Evolutionary conservation across 2,329 filamentous ascomycete species (phyloP).

Genomic region (Fusarium transvaalense): DNA sequence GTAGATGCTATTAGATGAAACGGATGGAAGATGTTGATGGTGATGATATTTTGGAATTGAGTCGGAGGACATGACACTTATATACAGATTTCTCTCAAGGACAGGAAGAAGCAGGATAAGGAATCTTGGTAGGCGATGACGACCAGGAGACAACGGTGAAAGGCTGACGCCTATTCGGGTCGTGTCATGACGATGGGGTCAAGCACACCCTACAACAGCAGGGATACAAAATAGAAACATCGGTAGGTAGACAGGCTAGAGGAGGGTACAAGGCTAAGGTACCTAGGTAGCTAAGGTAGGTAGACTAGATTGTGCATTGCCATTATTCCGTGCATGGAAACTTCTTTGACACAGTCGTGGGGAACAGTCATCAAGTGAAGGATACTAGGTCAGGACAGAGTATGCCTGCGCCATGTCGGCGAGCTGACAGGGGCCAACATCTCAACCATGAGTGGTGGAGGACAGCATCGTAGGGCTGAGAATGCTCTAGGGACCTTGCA

Average conservation of each 20-base stretch:
- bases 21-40: constrained; percentile 19
- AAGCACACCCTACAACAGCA: constrained; percentile 19
- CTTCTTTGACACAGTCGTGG: constrained; percentile 26
- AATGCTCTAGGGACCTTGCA: constrained; percentile 30
- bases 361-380: constrained; percentile 23
- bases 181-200: constrained; percentile 36
- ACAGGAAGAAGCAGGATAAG: constrained; percentile 19
- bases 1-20: constrained; percentile 23
- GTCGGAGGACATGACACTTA: constrained; percentile 28
- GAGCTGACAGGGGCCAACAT: constrained; percentile 40
- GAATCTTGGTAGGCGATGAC: constrained; percentile 18
- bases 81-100: constrained; percentile 27
- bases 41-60: constrained; percentile 26
- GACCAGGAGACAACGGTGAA: constrained; percentile 4
- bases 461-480: constrained; percentile 40
- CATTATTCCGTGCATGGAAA: constrained; percentile 35
- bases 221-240: constrained; percentile 45
- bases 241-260: neutral
- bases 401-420: constrained; percentile 42
- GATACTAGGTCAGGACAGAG: neutral
- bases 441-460: constrained; percentile 35
- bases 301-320: constrained; percentile 28
- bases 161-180: constrained; percentile 40
- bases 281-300: neutral
- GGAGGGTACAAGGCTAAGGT: constrained; percentile 17